Base-by-base conservation (phyloP, 768 basidiomycete genomes). In the Pleurotus eryngii region DNA sequence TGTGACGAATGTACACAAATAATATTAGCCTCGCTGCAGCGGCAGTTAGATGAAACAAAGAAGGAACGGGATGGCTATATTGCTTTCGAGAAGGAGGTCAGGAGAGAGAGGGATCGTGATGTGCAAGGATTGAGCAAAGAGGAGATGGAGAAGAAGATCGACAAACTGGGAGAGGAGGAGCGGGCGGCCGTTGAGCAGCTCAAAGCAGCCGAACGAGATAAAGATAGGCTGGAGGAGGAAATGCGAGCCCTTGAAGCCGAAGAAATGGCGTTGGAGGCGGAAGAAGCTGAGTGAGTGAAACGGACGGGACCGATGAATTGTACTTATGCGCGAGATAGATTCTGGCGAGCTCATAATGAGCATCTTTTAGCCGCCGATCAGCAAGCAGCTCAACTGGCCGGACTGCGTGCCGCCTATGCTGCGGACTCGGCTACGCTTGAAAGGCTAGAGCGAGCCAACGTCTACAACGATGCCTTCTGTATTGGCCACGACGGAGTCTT, bases 401-500 rank as follows among this genome's bases (percentile, higher is more conserved):
- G 88, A 1, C 72, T 94, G 51, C 80, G 87, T 37, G 86, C 90
- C 8, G 88, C 90, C 5, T 91, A 92, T 63, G 85, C 86, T 18
- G 83, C 87, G 20, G 92, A 92, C 65, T 80, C 87, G 17, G 81
- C 80, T 9, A 87, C 86, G 3, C 78, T 91, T 14, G 91, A 93
- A 67, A 90, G 91, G 69, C 79, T 97, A 9, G 90, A 94, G 67
- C 83, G 89, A 53, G 93, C 93, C 2, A 97, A 97, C 66, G 94
- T 97, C 20, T 96, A 96, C 74, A 94, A 94, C 59, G 94, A 97
- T 64, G 91, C 93, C 0, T 97, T 97, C 67, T 95, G 92, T 65
- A 95, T 96, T 62, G 93, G 94, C 2, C 92, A 95, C 60, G 94
- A 96, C 64, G 92, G 92, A 4, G 89, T 90, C 1, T 94, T 98